These are phyloP conservation scores for Vanderwaltozyma yarrowii DNA, from an alignment of 805 yeast species.

Conservation along the genomic window DNA sequence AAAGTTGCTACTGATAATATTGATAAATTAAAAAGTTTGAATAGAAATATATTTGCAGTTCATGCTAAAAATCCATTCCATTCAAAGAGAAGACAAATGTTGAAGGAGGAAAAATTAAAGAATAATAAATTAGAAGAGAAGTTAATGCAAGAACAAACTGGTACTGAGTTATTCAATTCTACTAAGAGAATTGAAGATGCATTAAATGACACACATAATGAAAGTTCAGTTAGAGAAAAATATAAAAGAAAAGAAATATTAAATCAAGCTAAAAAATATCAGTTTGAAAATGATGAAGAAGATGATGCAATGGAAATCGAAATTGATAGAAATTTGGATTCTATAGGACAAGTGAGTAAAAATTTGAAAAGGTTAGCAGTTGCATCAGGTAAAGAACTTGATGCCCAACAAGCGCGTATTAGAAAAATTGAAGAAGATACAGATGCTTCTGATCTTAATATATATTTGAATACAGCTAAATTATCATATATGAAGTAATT, in stretches of 20 bases:
- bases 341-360: conserved; percentile 54
- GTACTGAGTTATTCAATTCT: conserved; percentile 48
- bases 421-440: conserved; percentile 71
- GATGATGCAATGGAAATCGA: conserved; percentile 89
- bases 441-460: conserved; percentile 70
- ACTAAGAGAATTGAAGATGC: conserved; percentile 60
- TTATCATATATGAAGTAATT: conserved; percentile 52
- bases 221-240: conserved; percentile 16
- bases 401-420: conserved; percentile 63
- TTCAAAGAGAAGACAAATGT: conserved; percentile 59
- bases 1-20: conserved; percentile 74
- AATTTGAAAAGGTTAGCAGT: conserved; percentile 64
- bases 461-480: conserved; percentile 66
- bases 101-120: conserved; percentile 59
- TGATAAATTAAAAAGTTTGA: conserved; percentile 62
- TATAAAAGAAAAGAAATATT: conserved; percentile 29
- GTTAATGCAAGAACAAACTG: conserved; percentile 46
- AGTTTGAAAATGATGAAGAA: conserved; percentile 81
- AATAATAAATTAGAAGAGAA: conserved; percentile 52
- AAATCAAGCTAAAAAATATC: conserved; percentile 53
- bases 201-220: conserved; percentile 28
- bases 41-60: conserved; percentile 72
- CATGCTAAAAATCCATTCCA: conserved; percentile 83
- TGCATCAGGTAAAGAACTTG: conserved; percentile 66
- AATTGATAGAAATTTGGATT: conserved; percentile 71